Evolutionary conservation across 2,329 filamentous ascomycete genomes (phyloP), one percentile per base, ranked within the genome.

Genomic region (Fusarium brachygibbosum): DNA sequence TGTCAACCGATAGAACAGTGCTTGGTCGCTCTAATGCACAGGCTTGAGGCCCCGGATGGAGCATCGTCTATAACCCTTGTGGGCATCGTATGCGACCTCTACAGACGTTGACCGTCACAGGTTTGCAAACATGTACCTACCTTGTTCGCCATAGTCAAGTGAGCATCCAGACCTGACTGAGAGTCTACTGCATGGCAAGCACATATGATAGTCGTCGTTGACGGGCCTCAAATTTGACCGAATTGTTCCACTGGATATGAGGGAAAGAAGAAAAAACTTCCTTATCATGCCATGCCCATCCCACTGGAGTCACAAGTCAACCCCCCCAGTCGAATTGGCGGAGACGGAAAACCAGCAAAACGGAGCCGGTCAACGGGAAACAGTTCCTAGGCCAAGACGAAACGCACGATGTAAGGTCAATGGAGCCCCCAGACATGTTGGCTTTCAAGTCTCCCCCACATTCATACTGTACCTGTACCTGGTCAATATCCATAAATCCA

Each of bases 351-450:
- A 32, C 29, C 29, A 49, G 23, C 41, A 57, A 41, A 62, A 41
- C 53, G 49, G 51, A 62, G 48, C 53, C 42, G 56, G 51, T 49
- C 52, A 57, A 69, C 66, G 57, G 62, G 62, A 69, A 58, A 48
- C 40, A 58, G 59, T 48, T 69, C 46, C 66, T 61, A 49, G 46
- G 38, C 40, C 40, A 38, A 51, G 45, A 56, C 63, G 63, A 69
- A 68, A 69, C 66, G 42, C 66, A 69, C 63, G 45, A 66, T 61
- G 59, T 40, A 46, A 68, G 60, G 60, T 53, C 46, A 60, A 70
- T 69, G 56, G 66, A 69, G 67, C 41, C 38, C 61, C 48, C 28
- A 40, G 63, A 62, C 61, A 57, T 41, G 61, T 25, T 66, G 48
- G 44, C 53, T 45, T 66, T 66, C 35, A 52, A 38, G 38, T 45